These are phyloP conservation scores for Sistotremastrum niveocremeum DNA, from an alignment of 768 basidiomycete species.

Conservation along the genomic window DNA sequence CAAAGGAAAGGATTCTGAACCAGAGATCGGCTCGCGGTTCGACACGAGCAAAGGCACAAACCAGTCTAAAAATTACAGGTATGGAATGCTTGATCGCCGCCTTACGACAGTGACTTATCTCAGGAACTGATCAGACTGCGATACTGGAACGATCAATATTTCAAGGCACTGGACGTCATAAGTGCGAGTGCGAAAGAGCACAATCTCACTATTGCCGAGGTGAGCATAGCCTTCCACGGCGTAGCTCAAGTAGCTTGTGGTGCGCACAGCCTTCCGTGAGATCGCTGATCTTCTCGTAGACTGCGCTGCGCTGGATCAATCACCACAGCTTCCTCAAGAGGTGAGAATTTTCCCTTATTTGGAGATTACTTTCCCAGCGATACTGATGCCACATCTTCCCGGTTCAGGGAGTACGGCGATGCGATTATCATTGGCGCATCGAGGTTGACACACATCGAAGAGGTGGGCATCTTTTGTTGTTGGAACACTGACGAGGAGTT, in stretches of 20 bases:
- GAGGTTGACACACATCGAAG: too few species aligned
- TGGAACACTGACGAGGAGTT: too few species aligned
- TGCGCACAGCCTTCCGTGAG: too few species aligned
- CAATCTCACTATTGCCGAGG: slow-evolving; percentile 20
- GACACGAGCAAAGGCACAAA: slow-evolving; percentile 5
- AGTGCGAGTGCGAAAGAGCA: slow-evolving; percentile 18
- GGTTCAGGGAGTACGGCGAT: too few species aligned
- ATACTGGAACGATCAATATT: slow-evolving; percentile 19
- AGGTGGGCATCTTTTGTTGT: too few species aligned
- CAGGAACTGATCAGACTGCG: slow-evolving; percentile 14
- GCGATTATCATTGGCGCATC: too few species aligned
- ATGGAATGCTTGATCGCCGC: background rate
- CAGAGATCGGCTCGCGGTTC: slow-evolving; percentile 14
- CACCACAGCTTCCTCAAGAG: slow-evolving; percentile 24
- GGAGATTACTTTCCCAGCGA: background rate
- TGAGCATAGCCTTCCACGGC: background rate
- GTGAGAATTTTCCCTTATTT: background rate
- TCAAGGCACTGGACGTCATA: slow-evolving; percentile 20
- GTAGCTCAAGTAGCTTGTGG: background rate
- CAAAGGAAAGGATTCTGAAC: background rate
- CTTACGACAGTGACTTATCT: background rate
- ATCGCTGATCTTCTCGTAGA: slow-evolving; percentile 1
- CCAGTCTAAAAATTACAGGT: background rate
- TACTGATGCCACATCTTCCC: background rate
- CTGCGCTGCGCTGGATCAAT: slow-evolving; percentile 24